Evolutionary conservation across 2,329 filamentous ascomycete genomes (phyloP), one percentile per base, ranked within the genome.

Genomic region (Fusarium subtropicale): DNA sequence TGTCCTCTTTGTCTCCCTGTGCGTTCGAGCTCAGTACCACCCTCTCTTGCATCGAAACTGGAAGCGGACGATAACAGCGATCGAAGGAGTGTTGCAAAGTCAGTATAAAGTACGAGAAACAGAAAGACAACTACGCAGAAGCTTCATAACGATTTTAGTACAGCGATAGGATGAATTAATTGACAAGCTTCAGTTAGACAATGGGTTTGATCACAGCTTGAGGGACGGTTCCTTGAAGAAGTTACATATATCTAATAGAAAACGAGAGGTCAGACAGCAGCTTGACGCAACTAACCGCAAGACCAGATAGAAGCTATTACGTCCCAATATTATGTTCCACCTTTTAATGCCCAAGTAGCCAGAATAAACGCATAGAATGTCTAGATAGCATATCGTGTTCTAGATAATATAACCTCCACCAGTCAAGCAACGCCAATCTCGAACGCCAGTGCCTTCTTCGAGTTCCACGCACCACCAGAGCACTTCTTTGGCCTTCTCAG

Each of bases 391-490:
- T 33, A 24, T 44, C 11, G 13, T 26, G 36, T 26, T 47, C 60
- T 73, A 81, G 34, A 81, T 71, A 41, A 92, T 87, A 79, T 92
- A 92, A 22, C 91, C 86, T 22, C 89, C 88, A 51, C 85, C 84
- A 5, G 87, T 90, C 30, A 93, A 85, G 70, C 87, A 90, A 31
- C 84, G 86, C 96, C 95, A 98, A 61, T 88, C 86, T 60, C 96
- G 88, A 48, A 97, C 87, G 0, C 91, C 93, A 69, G 88, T 89
- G 10, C 88, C 89, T 77, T 99, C 95, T 77, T 98, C 96, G 31
- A 99, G 84, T 80, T 97, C 94, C 15, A 99, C 92, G 74, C 94
- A 97, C 94, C 95, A 98, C 96, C 96, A 98, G 9, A 98, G 85
- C 46, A 94, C 93, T 72, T 96, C 92, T 81, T 94, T 97, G 16